Conservation (phyloP, 1,284 basidiomycete genomes). For the Golubevia sp. region DNA sequence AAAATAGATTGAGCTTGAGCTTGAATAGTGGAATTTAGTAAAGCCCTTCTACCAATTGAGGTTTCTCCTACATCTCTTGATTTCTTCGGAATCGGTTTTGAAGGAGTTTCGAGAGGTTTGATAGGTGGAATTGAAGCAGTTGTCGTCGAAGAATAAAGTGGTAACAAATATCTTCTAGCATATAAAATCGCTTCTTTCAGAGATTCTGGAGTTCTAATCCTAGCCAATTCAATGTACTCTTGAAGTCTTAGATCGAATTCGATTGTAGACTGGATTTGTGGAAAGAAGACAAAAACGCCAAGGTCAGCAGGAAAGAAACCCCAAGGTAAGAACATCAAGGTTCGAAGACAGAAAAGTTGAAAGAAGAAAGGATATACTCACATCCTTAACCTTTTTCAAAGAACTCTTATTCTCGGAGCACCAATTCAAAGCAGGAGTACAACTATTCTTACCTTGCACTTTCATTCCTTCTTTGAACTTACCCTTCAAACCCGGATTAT, state of each 20-base stretch:
- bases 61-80: neutral
- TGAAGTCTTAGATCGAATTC: slow-evolving; percentile 95
- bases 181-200: slow-evolving; percentile 37
- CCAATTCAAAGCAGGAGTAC: slow-evolving; percentile 87
- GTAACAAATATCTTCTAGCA: slow-evolving; percentile 29
- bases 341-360: neutral
- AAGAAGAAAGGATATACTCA: neutral
- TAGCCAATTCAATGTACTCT: slow-evolving; percentile 87
- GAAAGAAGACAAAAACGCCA: no score
- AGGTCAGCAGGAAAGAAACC: no score
- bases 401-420: slow-evolving; percentile 93
- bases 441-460: slow-evolving; percentile 74
- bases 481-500: neutral
- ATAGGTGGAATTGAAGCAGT: neutral
- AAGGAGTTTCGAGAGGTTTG: no score
- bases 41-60: neutral
- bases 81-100: neutral
- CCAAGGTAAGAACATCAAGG: neutral
- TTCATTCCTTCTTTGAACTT: no score
- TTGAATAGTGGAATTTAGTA: neutral
- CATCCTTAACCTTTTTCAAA: slow-evolving; percentile 81
- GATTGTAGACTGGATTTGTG: slow-evolving; percentile 74
- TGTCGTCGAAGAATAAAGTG: slow-evolving; percentile 11
- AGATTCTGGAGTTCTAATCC: slow-evolving; percentile 19
- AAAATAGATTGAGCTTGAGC: neutral